phyloP scores from a whole-genome alignment of 1,284 basidiomycete species.

The Tremellales sp. region DNA sequence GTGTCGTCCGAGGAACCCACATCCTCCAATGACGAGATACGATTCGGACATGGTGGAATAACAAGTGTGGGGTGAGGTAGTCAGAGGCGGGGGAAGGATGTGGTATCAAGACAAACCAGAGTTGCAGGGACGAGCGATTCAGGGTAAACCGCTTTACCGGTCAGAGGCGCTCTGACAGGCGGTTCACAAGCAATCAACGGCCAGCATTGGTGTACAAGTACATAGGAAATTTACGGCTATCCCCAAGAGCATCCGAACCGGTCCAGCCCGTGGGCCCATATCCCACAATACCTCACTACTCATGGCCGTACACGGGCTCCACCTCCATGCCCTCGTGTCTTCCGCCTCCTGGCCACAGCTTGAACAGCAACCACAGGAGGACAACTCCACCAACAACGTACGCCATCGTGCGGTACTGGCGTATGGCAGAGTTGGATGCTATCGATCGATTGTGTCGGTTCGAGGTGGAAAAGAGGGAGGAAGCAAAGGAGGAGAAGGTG shows the following conservation, averaged over 20 bases:
- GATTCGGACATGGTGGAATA: slow-evolving; percentile 27
- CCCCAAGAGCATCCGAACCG: too few species aligned
- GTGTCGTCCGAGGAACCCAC: slow-evolving; percentile 85
- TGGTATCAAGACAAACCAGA: too few species aligned
- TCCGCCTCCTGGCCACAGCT: slow-evolving; percentile 30
- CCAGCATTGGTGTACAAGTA: too few species aligned
- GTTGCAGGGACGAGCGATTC: too few species aligned
- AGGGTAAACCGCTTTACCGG: too few species aligned
- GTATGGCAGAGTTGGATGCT: slow-evolving; percentile 35
- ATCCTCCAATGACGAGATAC: slow-evolving; percentile 78
- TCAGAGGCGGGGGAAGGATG: neutral
- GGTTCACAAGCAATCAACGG: too few species aligned
- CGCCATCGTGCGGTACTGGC: slow-evolving; percentile 44
- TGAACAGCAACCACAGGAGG: slow-evolving; percentile 38
- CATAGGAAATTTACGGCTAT: too few species aligned
- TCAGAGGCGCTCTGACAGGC: too few species aligned
- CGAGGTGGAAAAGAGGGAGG: slow-evolving; percentile 46
- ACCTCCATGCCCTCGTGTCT: neutral
- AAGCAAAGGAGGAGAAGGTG: slow-evolving; percentile 42
- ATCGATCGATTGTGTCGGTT: slow-evolving; percentile 42
- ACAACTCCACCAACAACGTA: slow-evolving; percentile 41
- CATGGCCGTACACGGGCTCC: neutral
- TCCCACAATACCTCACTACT: too few species aligned
- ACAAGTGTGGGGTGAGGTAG: neutral
- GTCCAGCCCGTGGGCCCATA: too few species aligned